Evolutionary conservation across 768 basidiomycete species (phyloP).

Genomic region (Lactarius indigo): DNA sequence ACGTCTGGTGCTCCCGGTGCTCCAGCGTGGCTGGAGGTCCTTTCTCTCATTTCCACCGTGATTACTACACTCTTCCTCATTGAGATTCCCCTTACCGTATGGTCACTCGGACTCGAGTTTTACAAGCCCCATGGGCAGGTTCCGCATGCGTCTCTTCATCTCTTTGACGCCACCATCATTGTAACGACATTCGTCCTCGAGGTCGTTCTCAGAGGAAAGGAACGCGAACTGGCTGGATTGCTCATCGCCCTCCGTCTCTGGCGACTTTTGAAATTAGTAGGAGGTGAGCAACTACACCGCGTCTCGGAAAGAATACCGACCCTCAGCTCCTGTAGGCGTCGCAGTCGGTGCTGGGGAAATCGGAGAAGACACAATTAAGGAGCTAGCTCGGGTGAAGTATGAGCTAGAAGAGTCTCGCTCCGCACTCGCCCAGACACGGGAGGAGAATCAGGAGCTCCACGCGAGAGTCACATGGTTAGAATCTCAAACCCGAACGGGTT

Average conservation of each 20-base stretch:
- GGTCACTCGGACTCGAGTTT: constrained; percentile 58
- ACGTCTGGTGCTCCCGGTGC: constrained; percentile 39
- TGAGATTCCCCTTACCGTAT: constrained; percentile 71
- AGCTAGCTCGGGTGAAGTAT: constrained; percentile 46
- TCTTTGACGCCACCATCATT: constrained; percentile 71
- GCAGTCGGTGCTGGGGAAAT: constrained; percentile 73
- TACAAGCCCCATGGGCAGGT: constrained; percentile 59
- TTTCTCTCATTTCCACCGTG: constrained; percentile 56
- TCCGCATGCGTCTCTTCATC: constrained; percentile 59
- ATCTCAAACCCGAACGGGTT: not conserved
- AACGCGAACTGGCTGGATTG: constrained; percentile 66
- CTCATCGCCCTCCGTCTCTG: constrained; percentile 75
- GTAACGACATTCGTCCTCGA: constrained; percentile 73
- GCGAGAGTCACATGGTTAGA: constrained; percentile 12
- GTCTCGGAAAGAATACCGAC: constrained; percentile 29
- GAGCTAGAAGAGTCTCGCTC: constrained; percentile 44
- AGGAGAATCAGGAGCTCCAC: constrained; percentile 53
- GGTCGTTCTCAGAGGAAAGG: constrained; percentile 59
- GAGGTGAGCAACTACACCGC: constrained; percentile 36
- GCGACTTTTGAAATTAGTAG: constrained; percentile 75
- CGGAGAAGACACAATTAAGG: constrained; percentile 49
- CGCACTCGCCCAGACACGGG: constrained; percentile 43
- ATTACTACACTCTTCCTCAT: constrained; percentile 73
- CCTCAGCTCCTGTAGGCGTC: constrained; percentile 50
- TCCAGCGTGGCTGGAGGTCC: constrained; percentile 60